Evolutionary conservation across 768 basidiomycete genomes (phyloP), one percentile per base, ranked within the genome.

Genomic region (Auriscalpium vulgare): DNA sequence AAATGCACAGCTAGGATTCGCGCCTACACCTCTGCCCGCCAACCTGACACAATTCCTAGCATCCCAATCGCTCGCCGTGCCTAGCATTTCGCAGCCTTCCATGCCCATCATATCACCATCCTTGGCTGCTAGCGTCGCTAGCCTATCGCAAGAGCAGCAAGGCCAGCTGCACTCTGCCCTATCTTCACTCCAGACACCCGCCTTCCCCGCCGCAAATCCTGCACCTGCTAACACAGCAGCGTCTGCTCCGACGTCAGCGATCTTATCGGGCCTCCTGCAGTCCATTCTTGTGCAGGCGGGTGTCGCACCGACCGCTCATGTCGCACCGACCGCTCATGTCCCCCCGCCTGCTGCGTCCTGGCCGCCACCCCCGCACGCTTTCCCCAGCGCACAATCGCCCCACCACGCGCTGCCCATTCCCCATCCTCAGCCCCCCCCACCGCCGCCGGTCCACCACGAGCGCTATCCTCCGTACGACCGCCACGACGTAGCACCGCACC

Each of bases 21-120:
- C 7, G 29, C 29, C 29, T 29, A 7, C 29, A 74, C 78, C 1
- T 71, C 72, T 51, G 75, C 63, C n/a, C n/a, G 11, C 6, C 35
- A n/a, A 10, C n/a, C n/a, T 10, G 8, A 23, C 48, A 16, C 48
- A 14, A 34, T 34, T 23, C 47, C 48, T 16, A 17, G 8, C n/a
- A 46, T 8, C 1, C 45, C 45, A 17, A 16, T 17, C 4, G 17
- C n/a, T 11, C n/a, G 17, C 4, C 17, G 45, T 6, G 9, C 45
- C 10, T 14, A 9, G 19, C 48, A 10, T 34, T 8, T 8, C 34
- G 11, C 21, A 16, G 34, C 13, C 50, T 37, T 14, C 50, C 37
- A 17, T 37, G 14, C 4, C 37, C 10, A 23, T 16, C 50, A 6
- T 5, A n/a, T 11, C 34, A n/a, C 10, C 50, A 13, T 7, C 17